Conservation (phyloP, 2,329 filamentous ascomycete genomes). For the Fonsecaea monophora region DNA sequence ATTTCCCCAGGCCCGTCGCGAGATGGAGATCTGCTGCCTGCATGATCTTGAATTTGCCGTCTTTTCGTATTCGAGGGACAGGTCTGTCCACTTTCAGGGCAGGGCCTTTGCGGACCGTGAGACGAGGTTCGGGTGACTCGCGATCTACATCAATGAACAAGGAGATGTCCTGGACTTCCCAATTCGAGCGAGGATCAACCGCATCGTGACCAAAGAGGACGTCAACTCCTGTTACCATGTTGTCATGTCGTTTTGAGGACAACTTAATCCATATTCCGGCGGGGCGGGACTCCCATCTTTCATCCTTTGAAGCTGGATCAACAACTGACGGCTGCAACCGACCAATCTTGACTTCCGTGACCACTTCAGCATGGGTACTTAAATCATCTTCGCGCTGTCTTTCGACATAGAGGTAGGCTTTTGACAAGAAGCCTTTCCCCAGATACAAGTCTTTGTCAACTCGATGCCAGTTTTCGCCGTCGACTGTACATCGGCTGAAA, state of each 20-base stretch:
- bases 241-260: slow-evolving; percentile 74
- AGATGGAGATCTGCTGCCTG: slow-evolving; percentile 94
- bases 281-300: slow-evolving; percentile 78
- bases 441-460: slow-evolving; percentile 91
- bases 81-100: slow-evolving; percentile 71
- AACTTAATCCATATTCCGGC: slow-evolving; percentile 83
- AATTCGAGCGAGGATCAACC: slow-evolving; percentile 84
- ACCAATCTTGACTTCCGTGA: slow-evolving; percentile 78
- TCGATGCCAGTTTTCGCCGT: slow-evolving; percentile 76
- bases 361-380: slow-evolving; percentile 73
- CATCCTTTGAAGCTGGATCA: slow-evolving; percentile 62
- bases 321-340: slow-evolving; percentile 70
- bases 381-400: slow-evolving; percentile 88
- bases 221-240: slow-evolving; percentile 80
- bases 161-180: slow-evolving; percentile 77
- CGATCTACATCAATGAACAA: slow-evolving; percentile 70
- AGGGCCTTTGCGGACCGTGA: slow-evolving; percentile 77
- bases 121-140: slow-evolving; percentile 70
- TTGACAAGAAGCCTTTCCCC: slow-evolving; percentile 73
- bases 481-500: slow-evolving; percentile 77
- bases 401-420: slow-evolving; percentile 80
- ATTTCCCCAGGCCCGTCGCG: slow-evolving; percentile 84
- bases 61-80: slow-evolving; percentile 77
- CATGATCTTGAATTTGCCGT: slow-evolving; percentile 96
- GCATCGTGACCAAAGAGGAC: slow-evolving; percentile 90